phyloP scores from a whole-genome alignment of 148 eudicot genomes.

The Oxyria digyna region DNA sequence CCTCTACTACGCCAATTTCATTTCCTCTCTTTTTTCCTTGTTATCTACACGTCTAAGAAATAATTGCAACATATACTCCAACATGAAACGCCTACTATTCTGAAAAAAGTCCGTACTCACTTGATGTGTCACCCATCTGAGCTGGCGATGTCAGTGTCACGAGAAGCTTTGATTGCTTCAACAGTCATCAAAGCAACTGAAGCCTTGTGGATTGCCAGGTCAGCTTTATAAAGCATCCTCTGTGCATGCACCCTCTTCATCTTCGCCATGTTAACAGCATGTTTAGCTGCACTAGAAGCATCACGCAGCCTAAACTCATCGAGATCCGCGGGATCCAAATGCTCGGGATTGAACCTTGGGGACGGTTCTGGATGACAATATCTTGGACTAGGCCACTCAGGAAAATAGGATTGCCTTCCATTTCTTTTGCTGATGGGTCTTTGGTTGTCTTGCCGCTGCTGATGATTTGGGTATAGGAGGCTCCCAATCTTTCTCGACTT shows the following conservation, averaged over 20 bases:
- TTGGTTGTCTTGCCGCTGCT: slow-evolving; percentile 20
- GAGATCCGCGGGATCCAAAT: slow-evolving; percentile 50
- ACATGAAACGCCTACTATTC: background rate
- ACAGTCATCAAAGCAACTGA: slow-evolving; percentile 73
- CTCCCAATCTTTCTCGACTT: slow-evolving; percentile 42
- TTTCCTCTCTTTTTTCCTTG: background rate
- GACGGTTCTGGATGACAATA: slow-evolving; percentile 28
- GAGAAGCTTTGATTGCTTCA: slow-evolving; percentile 64
- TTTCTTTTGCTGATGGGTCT: slow-evolving; percentile 32
- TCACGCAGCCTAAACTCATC: slow-evolving; percentile 78
- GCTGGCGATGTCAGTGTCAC: background rate
- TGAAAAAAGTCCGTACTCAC: background rate
- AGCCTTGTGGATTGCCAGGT: slow-evolving; percentile 83
- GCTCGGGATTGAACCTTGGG: slow-evolving; percentile 31
- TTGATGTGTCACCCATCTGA: slow-evolving; percentile 1
- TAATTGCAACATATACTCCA: background rate
- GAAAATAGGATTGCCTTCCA: slow-evolving; percentile 22
- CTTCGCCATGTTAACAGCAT: slow-evolving; percentile 58
- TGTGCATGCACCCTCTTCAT: slow-evolving; percentile 76
- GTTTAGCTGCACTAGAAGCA: slow-evolving; percentile 74
- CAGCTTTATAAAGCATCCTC: slow-evolving; percentile 67
- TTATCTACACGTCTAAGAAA: slow-evolving; percentile 3
- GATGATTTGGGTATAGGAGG: slow-evolving; percentile 24
- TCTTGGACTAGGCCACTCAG: slow-evolving; percentile 42
- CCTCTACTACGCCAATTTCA: background rate